Evolutionary conservation across 805 yeast species (phyloP), one percentile per base, ranked within the genome.

Genomic region (Metschnikowia baotianmanensis): DNA sequence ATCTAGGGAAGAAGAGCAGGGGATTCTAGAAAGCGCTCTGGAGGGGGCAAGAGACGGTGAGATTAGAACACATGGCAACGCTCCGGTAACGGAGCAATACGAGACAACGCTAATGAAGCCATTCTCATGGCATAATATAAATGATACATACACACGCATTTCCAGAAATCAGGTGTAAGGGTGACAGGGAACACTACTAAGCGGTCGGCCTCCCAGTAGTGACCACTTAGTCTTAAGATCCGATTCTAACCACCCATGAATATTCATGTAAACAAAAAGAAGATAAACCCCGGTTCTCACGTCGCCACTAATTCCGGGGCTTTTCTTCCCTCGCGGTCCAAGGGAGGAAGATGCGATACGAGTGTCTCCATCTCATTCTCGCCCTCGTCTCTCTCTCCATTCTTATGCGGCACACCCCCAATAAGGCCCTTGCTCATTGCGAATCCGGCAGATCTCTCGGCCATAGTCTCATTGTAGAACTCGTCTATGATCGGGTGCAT

Each of bases 381-480:
- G 11, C 23, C 13, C 18, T 13, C 35, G 15, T 32, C 31, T 15
- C 28, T 22, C 29, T 18, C 31, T 6, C 39, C 43, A 12, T 69
- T 70, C n/a, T 78, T 74, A 7, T 79, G 72, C 0, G 96, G 96
- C 12, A 90, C 84, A 1, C 95, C 83, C 19, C 96, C 95, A 77
- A 91, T 88, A 39, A 93, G 78, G 36, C 99, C 99, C 62, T 87
- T 88, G 51, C 86, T 77, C 63, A 86, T 88, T 13, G 96, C 97
- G 54, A 87, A 80, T 9, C 80, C 82, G 18, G 90, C 78, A 18
- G 86, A 81, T 61, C 99, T 79, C 44, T 76, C 69, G 11, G 52
- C 25, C 40, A 88, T 86, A 42, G 83, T 84, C 26, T 73, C 74
- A 54, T 85, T 87, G 63, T 81, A 90, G 65, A 81, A 90, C 61